A percentile compares a stretch with the other conserved stretches of the same genome.
phyloP scores from a whole-genome alignment of 306 rosid genomes.

The Trichosanthes truncata region DNA sequence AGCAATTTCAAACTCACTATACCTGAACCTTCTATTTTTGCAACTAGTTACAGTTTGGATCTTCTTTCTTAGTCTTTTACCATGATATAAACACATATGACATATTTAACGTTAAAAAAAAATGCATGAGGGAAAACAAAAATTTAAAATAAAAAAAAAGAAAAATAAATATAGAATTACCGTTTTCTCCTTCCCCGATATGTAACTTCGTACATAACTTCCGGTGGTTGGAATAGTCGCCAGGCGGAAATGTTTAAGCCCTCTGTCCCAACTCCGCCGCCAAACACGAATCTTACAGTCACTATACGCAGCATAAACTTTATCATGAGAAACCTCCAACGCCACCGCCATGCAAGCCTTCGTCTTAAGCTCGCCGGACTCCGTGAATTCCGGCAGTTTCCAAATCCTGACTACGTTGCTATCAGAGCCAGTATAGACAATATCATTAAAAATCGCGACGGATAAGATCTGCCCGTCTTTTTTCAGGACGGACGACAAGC shows the following conservation, averaged over 20 bases:
- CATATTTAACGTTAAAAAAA: too few relatives aligned
- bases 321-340: conserved; percentile 55
- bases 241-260: conserved; percentile 53
- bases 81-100: too few relatives aligned
- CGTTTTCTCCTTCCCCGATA: conserved; percentile 63
- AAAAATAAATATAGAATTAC: conserved; percentile 27
- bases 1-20: too few relatives aligned
- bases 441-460: conserved; percentile 45
- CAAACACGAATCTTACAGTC: conserved; percentile 78
- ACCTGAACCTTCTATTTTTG: too few relatives aligned
- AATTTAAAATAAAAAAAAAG: too few relatives aligned
- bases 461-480: conserved; percentile 78
- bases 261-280: conserved; percentile 63
- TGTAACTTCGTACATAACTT: conserved; percentile 63
- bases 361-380: conserved; percentile 72
- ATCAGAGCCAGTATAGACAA: conserved; percentile 77
- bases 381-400: conserved; percentile 83
- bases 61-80: too few relatives aligned
- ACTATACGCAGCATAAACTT: conserved; percentile 79
- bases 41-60: too few relatives aligned
- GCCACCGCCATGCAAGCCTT: conserved; percentile 66
- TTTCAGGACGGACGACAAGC: conserved; percentile 76
- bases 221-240: conserved; percentile 63
- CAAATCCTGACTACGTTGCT: conserved; percentile 57
- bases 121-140: background rate